Percentiles rank a stretch among this genome's conserved stretches.
phyloP scores from a whole-genome alignment of 2,329 filamentous ascomycete species.

The Alternaria infectoria region DNA sequence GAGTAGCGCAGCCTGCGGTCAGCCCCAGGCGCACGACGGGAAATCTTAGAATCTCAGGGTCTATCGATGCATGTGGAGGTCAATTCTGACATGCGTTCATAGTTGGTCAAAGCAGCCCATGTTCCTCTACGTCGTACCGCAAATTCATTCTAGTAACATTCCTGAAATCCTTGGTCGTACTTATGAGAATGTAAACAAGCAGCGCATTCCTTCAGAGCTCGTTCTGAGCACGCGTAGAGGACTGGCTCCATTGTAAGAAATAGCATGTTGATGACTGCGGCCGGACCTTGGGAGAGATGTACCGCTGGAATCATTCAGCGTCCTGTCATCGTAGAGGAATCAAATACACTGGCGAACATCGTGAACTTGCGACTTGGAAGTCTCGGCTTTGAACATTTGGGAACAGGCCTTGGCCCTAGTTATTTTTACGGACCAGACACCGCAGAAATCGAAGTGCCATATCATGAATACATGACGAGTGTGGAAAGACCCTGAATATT shows the following conservation, averaged over 20 bases:
- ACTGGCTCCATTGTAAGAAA: neutral
- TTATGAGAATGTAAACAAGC: neutral
- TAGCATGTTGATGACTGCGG: neutral
- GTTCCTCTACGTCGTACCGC: neutral
- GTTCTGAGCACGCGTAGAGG: neutral
- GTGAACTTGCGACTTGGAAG: slow-evolving; percentile 11
- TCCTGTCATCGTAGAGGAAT: neutral
- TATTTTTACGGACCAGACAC: slow-evolving; percentile 47
- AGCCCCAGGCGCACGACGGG: neutral
- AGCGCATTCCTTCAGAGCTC: neutral
- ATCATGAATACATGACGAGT: slow-evolving; percentile 47
- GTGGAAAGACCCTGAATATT: slow-evolving; percentile 47
- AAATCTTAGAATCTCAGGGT: neutral
- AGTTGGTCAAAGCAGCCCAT: neutral
- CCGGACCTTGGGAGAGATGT: neutral
- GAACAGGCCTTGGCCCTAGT: slow-evolving; percentile 44
- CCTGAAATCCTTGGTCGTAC: neutral
- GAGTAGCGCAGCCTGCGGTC: neutral
- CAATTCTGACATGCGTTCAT: neutral
- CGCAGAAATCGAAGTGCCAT: slow-evolving; percentile 47
- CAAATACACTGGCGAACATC: neutral
- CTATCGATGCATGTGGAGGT: neutral
- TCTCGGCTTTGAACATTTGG: slow-evolving; percentile 23
- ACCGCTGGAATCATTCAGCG: neutral
- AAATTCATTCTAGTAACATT: neutral